A percentile compares a stretch with the other conserved stretches of the same genome.
phyloP scores from a whole-genome alignment of 1,284 basidiomycete species.

The Flammula alnicola region DNA sequence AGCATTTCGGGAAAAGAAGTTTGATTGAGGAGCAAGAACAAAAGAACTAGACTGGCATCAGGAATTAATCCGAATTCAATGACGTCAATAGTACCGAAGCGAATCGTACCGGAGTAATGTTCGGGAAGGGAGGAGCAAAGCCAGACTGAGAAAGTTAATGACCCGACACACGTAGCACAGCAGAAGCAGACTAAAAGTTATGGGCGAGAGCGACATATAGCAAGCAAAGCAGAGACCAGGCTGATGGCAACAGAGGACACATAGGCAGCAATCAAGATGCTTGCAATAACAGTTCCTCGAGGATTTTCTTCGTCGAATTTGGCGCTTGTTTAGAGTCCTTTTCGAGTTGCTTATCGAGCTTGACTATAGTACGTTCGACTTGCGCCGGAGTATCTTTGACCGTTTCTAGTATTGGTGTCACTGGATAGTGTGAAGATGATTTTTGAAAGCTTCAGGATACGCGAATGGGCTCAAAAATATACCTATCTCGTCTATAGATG shows the following conservation, averaged over 20 bases:
- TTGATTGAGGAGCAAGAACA: too few species aligned
- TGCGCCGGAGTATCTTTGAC: constrained; percentile 47
- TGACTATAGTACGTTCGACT: constrained; percentile 46
- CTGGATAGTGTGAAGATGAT: constrained; percentile 27
- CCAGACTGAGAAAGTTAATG: too few species aligned
- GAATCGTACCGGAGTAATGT: too few species aligned
- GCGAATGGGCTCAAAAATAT: constrained; percentile 23
- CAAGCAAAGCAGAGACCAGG: too few species aligned
- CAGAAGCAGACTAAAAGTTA: not conserved
- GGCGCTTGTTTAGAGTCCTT: constrained; percentile 38
- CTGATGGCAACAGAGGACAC: not conserved
- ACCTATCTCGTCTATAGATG: constrained; percentile 50
- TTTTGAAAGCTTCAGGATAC: constrained; percentile 5
- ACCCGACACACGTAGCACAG: too few species aligned
- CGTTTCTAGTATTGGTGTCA: constrained; percentile 37
- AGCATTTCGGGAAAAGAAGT: too few species aligned
- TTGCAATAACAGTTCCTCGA: constrained; percentile 39
- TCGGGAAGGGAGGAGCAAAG: too few species aligned
- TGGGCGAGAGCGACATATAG: not conserved
- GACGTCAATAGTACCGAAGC: too few species aligned
- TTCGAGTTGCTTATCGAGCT: constrained; percentile 50
- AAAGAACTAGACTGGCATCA: too few species aligned
- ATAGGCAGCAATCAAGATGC: not conserved
- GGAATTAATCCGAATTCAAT: too few species aligned
- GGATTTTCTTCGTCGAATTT: constrained; percentile 40